Evolutionary conservation across 2,329 filamentous ascomycete species (phyloP).

Genomic region (Colletotrichum scovillei): DNA sequence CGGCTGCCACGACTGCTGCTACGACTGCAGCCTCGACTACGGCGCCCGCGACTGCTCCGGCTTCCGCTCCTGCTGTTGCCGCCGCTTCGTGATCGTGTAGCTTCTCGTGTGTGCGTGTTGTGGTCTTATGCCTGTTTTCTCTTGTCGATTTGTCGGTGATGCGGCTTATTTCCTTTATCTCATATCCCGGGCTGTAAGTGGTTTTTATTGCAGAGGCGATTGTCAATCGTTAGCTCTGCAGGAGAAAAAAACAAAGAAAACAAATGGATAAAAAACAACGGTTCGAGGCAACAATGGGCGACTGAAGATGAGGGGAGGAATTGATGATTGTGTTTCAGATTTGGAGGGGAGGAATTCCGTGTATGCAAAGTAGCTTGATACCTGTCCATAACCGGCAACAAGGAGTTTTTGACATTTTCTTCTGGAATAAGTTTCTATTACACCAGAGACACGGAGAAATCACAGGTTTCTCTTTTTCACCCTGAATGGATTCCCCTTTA

Average conservation of each 20-base stretch:
- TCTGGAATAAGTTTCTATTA: neutral
- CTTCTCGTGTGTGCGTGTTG: neutral
- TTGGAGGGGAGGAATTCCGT: neutral
- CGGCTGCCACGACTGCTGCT: neutral
- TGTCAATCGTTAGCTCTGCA: neutral
- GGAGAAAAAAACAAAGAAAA: neutral
- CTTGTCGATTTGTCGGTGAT: neutral
- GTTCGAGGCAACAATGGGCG: neutral
- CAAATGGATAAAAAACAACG: neutral
- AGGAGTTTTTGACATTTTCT: neutral
- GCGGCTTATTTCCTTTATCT: neutral
- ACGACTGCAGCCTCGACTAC: neutral
- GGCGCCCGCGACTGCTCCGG: neutral
- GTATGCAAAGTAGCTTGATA: conserved; percentile 32
- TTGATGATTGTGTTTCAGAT: neutral
- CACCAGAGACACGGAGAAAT: neutral
- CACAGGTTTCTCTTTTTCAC: neutral
- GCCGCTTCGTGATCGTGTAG: conserved; percentile 14
- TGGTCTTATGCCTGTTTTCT: too few relatives aligned
- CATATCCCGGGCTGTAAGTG: neutral
- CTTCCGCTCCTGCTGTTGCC: conserved; percentile 16
- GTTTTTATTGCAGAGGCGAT: neutral
- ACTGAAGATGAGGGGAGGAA: neutral
- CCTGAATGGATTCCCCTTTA: neutral
- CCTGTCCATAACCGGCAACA: conserved; percentile 30